Conservation (phyloP, 805 yeast species). For the Teunomyces aglyptinius region DNA sequence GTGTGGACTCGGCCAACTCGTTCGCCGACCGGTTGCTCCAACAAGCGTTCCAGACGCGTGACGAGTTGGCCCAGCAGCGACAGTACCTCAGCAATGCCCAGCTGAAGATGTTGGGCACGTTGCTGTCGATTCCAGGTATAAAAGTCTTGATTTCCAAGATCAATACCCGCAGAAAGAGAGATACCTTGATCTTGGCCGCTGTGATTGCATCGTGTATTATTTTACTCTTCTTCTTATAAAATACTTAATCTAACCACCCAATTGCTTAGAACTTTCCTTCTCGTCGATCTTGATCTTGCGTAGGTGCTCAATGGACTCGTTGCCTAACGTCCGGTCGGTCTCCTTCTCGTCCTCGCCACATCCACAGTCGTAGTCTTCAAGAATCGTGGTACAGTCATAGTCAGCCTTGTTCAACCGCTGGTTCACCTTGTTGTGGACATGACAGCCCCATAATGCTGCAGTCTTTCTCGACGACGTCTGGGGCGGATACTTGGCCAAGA, state of each 20-base stretch:
- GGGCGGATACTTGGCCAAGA: constrained; percentile 76
- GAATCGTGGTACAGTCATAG: constrained; percentile 81
- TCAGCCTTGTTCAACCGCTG: constrained; percentile 61
- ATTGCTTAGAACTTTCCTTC: constrained; percentile 20
- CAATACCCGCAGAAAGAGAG: constrained; percentile 85
- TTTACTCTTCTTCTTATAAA: constrained; percentile 42
- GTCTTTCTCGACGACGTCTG: constrained; percentile 71
- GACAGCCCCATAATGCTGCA: constrained; percentile 97
- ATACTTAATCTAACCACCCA: constrained; percentile 6
- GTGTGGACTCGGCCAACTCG: constrained; percentile 70
- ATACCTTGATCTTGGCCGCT: constrained; percentile 76
- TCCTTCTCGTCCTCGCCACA: constrained; percentile 76
- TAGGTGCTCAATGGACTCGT: constrained; percentile 38
- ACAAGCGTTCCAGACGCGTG: constrained; percentile 90
- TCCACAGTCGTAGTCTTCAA: constrained; percentile 95
- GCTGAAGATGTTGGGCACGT: constrained; percentile 55
- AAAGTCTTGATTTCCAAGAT: constrained; percentile 73
- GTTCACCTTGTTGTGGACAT: constrained; percentile 85
- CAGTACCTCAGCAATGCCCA: constrained; percentile 62
- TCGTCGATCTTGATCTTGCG: constrained; percentile 46
- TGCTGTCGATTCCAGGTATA: constrained; percentile 79
- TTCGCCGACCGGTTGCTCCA: constrained; percentile 75
- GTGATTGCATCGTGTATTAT: constrained; percentile 73
- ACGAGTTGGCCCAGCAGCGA: constrained; percentile 75
- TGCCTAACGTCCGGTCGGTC: constrained; percentile 39